A percentile compares a stretch with the other conserved stretches of the same genome.
phyloP scores from a whole-genome alignment of 2,329 filamentous ascomycete genomes.

The Penicillium brevicompactum region DNA sequence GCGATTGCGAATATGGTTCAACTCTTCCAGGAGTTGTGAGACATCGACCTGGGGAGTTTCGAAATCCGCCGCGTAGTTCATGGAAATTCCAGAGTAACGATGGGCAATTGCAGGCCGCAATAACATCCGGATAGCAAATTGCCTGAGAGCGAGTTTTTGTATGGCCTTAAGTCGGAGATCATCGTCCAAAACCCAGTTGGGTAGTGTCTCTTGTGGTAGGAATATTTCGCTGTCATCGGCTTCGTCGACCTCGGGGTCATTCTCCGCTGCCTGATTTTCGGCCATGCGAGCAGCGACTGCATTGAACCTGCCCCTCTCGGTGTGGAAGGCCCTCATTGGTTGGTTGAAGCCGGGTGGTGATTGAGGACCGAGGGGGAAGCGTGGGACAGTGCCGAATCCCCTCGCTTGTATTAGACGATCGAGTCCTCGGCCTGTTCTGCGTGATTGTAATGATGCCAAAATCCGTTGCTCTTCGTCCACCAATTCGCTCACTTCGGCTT shows the following conservation, averaged over 20 bases:
- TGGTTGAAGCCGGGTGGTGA: constrained; percentile 13
- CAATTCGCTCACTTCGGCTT: constrained; percentile 43
- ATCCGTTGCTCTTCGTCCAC: constrained; percentile 42
- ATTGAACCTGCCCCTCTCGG: constrained; percentile 9
- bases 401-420: constrained; percentile 26
- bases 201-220: constrained; percentile 23
- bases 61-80: constrained; percentile 34
- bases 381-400: constrained; percentile 26
- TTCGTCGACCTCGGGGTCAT: constrained; percentile 15
- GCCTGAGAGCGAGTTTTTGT: constrained; percentile 40
- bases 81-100: constrained; percentile 37
- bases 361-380: constrained; percentile 7
- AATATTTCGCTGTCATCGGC: constrained; percentile 21
- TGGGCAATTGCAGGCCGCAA: constrained; percentile 44
- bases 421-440: constrained; percentile 22
- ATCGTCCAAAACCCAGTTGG: constrained; percentile 33
- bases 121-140: constrained; percentile 43
- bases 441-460: constrained; percentile 32
- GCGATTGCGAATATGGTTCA: constrained; percentile 35
- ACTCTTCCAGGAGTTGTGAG: constrained; percentile 35
- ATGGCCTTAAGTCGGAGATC: constrained; percentile 39
- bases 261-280: constrained; percentile 9
- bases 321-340: constrained; percentile 23
- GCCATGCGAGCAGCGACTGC: constrained; percentile 5
- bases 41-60: constrained; percentile 33